A percentile compares a stretch with the other conserved stretches of the same genome.
Evolutionary conservation across 2,329 filamentous ascomycete species (phyloP).

Genomic region (Fusarium phyllophilum): DNA sequence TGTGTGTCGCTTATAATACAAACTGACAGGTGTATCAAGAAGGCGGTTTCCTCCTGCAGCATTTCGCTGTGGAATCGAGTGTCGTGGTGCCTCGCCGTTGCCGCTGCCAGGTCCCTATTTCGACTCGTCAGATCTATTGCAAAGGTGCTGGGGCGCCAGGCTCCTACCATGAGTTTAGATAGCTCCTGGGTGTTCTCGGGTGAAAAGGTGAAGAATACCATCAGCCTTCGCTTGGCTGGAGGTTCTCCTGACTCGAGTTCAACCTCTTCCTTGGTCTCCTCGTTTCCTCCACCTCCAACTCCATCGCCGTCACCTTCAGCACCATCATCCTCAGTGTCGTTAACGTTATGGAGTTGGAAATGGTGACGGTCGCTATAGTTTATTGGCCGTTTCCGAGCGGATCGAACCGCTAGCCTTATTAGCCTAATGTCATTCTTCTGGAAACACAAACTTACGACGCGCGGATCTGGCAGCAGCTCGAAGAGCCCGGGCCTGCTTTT

Average conservation of each 20-base stretch:
- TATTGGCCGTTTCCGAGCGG: not conserved
- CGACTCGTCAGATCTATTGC: not conserved
- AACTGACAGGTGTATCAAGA: not conserved
- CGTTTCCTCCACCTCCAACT: no score
- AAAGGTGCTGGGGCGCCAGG: no score
- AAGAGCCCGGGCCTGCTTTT: not conserved
- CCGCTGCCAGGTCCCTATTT: not conserved
- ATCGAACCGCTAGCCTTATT: not conserved
- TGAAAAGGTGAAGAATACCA: not conserved
- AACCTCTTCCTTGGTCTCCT: not conserved
- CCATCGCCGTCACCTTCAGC: not conserved
- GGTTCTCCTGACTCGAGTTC: not conserved
- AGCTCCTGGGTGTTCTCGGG: not conserved
- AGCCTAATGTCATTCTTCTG: not conserved
- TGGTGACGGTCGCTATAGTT: not conserved
- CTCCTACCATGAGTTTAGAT: not conserved
- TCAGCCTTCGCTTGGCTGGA: not conserved
- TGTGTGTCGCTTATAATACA: accelerated
- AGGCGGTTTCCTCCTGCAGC: not conserved
- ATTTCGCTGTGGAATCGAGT: not conserved
- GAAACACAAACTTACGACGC: not conserved
- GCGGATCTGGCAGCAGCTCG: not conserved
- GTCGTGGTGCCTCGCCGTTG: not conserved
- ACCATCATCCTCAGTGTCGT: not conserved
- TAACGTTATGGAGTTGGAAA: not conserved